Conservation (phyloP, 2,329 filamentous ascomycete genomes). For the Colletotrichum sp. region DNA sequence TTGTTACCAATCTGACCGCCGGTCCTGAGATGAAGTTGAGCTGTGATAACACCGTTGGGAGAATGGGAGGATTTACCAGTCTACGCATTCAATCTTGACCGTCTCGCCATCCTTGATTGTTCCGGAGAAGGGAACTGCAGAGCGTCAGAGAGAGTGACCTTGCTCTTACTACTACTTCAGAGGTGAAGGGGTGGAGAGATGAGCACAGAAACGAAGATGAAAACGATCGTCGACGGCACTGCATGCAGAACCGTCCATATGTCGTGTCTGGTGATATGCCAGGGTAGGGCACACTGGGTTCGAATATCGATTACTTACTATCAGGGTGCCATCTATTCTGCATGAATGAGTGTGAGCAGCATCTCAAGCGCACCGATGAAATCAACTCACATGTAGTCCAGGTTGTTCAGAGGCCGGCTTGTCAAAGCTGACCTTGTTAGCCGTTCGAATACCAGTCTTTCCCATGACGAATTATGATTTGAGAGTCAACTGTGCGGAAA, state of each 20-base stretch:
- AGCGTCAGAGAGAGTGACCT: not conserved
- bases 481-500: not conserved
- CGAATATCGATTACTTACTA: constrained; percentile 52
- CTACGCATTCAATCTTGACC: constrained; percentile 91
- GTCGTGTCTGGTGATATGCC: not conserved
- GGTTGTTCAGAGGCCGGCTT: constrained; percentile 74
- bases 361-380: not conserved
- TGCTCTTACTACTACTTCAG: not conserved
- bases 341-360: not conserved
- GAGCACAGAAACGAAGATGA: not conserved
- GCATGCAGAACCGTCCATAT: not conserved
- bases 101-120: constrained; percentile 83
- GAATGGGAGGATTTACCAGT: constrained; percentile 59
- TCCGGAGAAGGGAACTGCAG: constrained; percentile 72
- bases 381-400: constrained; percentile 67
- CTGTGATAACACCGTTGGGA: constrained; percentile 25
- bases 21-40: constrained; percentile 47
- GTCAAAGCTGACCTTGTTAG: constrained; percentile 74
- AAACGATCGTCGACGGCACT: not conserved
- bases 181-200: not conserved
- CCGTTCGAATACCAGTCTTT: constrained; percentile 64
- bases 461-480: constrained; percentile 53
- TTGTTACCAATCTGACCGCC: constrained; percentile 88
- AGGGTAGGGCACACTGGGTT: not conserved
- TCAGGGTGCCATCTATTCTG: constrained; percentile 95